Evolutionary conservation across 163 green algal genomes (phyloP).

Genomic region (Scenedesmus sp.): DNA sequence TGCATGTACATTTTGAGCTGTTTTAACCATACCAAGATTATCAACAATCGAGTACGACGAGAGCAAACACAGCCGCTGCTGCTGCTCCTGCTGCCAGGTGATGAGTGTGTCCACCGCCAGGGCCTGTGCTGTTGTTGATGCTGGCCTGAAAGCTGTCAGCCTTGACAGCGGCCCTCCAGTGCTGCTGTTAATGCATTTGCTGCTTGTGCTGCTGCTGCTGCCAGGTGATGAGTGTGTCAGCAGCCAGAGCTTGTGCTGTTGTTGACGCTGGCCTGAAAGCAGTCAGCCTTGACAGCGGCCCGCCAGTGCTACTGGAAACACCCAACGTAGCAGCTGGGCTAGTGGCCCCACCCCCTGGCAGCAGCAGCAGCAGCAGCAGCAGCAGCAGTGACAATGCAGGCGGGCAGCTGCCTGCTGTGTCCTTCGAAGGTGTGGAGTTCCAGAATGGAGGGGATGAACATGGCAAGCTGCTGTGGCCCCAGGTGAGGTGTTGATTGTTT

Average conservation of each 20-base stretch:
- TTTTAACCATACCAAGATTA: too few relatives aligned
- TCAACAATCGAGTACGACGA: too few relatives aligned
- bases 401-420: not conserved
- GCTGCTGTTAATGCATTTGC: constrained; percentile 21
- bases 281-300: constrained; percentile 59
- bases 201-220: not conserved
- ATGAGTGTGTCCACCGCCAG: constrained; percentile 49
- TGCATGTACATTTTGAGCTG: too few relatives aligned
- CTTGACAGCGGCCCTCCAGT: constrained; percentile 58
- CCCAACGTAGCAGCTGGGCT: constrained; percentile 37
- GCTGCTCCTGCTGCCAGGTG: constrained; percentile 37
- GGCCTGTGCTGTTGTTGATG: constrained; percentile 60
- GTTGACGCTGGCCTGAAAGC: constrained; percentile 67
- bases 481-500: constrained; percentile 4
- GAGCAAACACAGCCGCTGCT: too few relatives aligned
- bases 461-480: constrained; percentile 61
- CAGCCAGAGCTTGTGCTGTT: constrained; percentile 44
- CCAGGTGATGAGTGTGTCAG: constrained; percentile 59
- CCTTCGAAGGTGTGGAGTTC: constrained; percentile 47
- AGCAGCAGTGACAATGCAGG: not conserved
- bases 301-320: constrained; percentile 52
- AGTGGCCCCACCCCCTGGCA: not conserved
- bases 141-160: constrained; percentile 60
- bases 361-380: constrained; percentile 14
- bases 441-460: constrained; percentile 67